Conservation (phyloP, 371 early-diverging fungal genomes). For the Mortierella sp. region DNA sequence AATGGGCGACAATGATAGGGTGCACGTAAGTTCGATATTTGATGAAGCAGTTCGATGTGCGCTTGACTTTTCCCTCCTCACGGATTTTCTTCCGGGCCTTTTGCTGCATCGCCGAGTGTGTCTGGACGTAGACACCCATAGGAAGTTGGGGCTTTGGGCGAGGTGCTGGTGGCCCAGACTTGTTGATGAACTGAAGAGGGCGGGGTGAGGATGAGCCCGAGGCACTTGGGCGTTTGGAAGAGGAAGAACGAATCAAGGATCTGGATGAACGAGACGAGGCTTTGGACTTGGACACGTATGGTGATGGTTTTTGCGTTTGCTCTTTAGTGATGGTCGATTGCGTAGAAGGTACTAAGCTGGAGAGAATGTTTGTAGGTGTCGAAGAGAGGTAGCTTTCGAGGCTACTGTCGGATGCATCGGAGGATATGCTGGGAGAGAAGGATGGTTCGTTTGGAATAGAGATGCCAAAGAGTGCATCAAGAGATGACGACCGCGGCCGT, state of each 20-base stretch:
- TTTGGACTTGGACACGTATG: background rate
- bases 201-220: slow-evolving; percentile 5
- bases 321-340: background rate
- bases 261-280: background rate
- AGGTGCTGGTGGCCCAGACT: slow-evolving; percentile 16
- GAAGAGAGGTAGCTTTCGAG: background rate
- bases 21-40: slow-evolving; percentile 32
- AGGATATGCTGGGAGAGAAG: background rate
- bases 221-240: background rate
- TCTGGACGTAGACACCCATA: slow-evolving; percentile 20
- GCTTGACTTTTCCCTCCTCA: slow-evolving; percentile 40
- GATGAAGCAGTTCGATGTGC: slow-evolving; percentile 43
- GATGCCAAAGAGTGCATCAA: background rate
- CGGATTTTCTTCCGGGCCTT: slow-evolving; percentile 24
- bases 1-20: slow-evolving; percentile 21
- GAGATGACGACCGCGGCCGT: no score
- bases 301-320: background rate
- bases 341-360: background rate
- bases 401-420: background rate
- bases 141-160: slow-evolving; percentile 27
- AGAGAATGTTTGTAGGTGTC: background rate
- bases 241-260: background rate
- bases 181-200: slow-evolving; percentile 42
- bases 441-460: background rate
- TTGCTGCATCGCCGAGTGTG: slow-evolving; percentile 36